phyloP scores from a whole-genome alignment of 768 basidiomycete species.

The Panellus pusillus region DNA sequence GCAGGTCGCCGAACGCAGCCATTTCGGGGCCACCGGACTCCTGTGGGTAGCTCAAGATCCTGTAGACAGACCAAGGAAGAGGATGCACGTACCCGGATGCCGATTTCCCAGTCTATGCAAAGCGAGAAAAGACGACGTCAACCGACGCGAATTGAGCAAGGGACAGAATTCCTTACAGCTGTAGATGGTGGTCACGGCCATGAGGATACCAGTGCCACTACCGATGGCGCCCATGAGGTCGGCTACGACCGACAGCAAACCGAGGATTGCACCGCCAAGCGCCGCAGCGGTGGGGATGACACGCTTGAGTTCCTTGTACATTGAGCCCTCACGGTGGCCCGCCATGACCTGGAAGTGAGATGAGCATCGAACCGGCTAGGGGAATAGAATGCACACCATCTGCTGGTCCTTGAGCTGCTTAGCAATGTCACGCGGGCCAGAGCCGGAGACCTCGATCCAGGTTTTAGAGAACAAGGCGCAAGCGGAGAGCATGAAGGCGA shows the following conservation, averaged over 20 bases:
- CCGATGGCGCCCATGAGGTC: conserved; percentile 97
- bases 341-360: conserved; percentile 60
- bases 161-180: conserved; percentile 57
- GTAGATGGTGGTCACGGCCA: conserved; percentile 98
- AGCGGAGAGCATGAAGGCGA: conserved; percentile 88
- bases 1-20: conserved; percentile 74
- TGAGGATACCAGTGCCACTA: conserved; percentile 92
- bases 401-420: conserved; percentile 99
- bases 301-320: conserved; percentile 99
- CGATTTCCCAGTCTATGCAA: conserved; percentile 87
- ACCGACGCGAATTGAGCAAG: conserved; percentile 5
- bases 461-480: conserved; percentile 99
- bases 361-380: neutral
- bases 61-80: neutral
- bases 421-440: conserved; percentile 92
- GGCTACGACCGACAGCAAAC: conserved; percentile 85
- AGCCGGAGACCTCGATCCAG: conserved; percentile 98
- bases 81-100: conserved; percentile 57
- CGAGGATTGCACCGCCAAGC: conserved; percentile 96
- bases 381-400: conserved; percentile 58
- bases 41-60: conserved; percentile 23
- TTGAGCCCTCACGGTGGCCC: conserved; percentile 92
- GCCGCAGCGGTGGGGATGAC: conserved; percentile 98
- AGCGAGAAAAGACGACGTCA: conserved; percentile 6
- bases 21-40: conserved; percentile 85